Base-by-base conservation (phyloP, 2,329 filamentous ascomycete species). In the Colletotrichum sansevieriae region DNA sequence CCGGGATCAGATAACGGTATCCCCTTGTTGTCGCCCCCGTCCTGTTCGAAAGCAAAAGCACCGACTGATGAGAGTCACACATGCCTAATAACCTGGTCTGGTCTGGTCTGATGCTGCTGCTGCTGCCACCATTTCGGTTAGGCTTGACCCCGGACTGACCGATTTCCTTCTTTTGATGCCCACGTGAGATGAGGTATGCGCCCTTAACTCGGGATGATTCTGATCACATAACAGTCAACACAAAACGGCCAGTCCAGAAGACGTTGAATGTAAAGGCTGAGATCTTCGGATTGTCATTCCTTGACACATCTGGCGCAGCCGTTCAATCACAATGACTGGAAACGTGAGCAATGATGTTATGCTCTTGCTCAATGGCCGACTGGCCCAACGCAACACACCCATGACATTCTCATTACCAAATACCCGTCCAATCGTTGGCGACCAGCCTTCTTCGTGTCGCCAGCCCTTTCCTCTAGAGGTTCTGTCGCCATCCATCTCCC, bases 381-480 rank as follows among this genome's bases (percentile, higher is more conserved):
- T 63, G 64, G 52, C 41, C 29, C 37, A 43, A 63, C 43, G 46
- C 57, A 35, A 58, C 51, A 70, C 63, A 52, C 67, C 65, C 71
- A 75, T 75, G 76, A 74, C 73, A 76, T 80, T 80, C 73, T 73
- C 75, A 80, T 80, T 80, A 80, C 77, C 72, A 75, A 80, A 79
- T 78, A 72, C 72, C 70, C 73, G 73, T 74, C 76, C 77, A 78
- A 78, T 79, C 73, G 74, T 63, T 65, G 56, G 39, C 52, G 37
- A 35, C 37, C 46, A 18, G 39, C 41, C 46, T 52, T 39, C 56
- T 54, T 63, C 63, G 57, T 51, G 57, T 70, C 56, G 55, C 63
- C 66, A 66, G 63, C 66, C 58, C 49, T 57, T 69, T 56, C 52
- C 56, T 65, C 44, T 47, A 47, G 54, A 57, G 62, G 46, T 47